Evolutionary conservation across 257 asterid genomes (phyloP).

Genomic region (Solanum bukasovii): DNA sequence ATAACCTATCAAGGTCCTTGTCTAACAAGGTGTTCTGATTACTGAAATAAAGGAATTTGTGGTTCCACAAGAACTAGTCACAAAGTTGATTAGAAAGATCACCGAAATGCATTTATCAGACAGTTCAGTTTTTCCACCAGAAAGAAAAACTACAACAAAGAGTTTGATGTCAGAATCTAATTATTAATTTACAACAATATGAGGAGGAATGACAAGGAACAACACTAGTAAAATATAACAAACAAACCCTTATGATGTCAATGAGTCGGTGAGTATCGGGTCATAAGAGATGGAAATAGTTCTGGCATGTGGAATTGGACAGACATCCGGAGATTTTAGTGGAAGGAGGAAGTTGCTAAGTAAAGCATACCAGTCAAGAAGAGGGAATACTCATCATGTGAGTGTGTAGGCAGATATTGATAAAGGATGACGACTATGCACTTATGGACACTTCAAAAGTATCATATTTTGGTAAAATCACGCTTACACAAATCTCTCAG

Average conservation of each 20-base stretch:
- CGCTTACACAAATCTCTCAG: neutral
- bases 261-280: neutral
- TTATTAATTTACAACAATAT: neutral
- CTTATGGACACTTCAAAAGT: neutral
- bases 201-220: neutral
- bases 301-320: neutral
- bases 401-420: neutral
- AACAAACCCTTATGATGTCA: neutral
- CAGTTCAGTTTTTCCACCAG: neutral
- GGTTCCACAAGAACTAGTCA: neutral
- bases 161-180: neutral
- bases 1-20: neutral
- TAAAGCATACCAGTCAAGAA: neutral
- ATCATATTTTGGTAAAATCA: neutral
- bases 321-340: neutral
- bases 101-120: neutral
- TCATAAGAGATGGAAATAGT: neutral
- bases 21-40: neutral
- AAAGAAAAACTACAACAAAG: neutral
- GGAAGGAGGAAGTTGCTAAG: neutral
- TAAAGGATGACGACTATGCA: neutral
- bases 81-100: neutral
- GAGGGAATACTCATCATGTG: neutral
- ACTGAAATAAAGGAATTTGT: neutral
- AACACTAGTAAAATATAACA: neutral